Evolutionary conservation across 2,329 filamentous ascomycete genomes (phyloP).

Genomic region (Colletotrichum limetticola): DNA sequence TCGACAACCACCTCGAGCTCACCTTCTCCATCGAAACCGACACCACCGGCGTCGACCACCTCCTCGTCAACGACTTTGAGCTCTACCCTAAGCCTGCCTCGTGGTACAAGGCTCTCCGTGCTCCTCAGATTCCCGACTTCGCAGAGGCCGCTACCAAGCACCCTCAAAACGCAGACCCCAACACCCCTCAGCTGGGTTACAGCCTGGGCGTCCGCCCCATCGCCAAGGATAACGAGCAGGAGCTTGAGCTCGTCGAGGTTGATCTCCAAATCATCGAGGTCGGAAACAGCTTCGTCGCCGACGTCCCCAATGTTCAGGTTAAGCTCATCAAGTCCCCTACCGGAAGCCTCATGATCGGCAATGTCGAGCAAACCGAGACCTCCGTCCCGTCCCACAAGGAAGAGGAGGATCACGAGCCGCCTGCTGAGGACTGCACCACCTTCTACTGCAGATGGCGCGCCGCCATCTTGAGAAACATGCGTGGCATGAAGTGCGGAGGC

Average conservation of each 20-base stretch:
- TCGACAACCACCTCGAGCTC: constrained; percentile 58
- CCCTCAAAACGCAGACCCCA: constrained; percentile 44
- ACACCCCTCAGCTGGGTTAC: constrained; percentile 58
- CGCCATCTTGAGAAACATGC: constrained; percentile 50
- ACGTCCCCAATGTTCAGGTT: constrained; percentile 66
- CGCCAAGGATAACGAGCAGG: constrained; percentile 61
- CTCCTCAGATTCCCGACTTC: constrained; percentile 55
- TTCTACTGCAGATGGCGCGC: constrained; percentile 66
- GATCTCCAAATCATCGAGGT: constrained; percentile 71
- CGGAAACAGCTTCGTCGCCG: constrained; percentile 64
- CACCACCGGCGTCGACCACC: constrained; percentile 50
- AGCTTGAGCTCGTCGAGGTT: constrained; percentile 63
- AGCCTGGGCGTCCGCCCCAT: constrained; percentile 54
- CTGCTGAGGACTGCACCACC: constrained; percentile 50
- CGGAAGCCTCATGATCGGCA: constrained; percentile 65
- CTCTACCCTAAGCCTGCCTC: constrained; percentile 66
- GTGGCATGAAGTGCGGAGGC: constrained; percentile 50
- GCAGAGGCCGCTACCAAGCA: constrained; percentile 41
- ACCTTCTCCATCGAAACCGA: constrained; percentile 63
- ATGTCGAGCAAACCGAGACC: constrained; percentile 52
- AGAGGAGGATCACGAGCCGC: constrained; percentile 37
- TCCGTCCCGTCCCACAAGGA: constrained; percentile 36
- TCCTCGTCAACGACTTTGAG: constrained; percentile 70
- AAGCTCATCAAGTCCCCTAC: constrained; percentile 69
- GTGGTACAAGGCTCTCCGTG: constrained; percentile 54